Percentiles rank a stretch among this genome's conserved stretches.
These are phyloP conservation scores for Termitomyces sp. DNA, from an alignment of 768 basidiomycete genomes.

Conservation along the genomic window DNA sequence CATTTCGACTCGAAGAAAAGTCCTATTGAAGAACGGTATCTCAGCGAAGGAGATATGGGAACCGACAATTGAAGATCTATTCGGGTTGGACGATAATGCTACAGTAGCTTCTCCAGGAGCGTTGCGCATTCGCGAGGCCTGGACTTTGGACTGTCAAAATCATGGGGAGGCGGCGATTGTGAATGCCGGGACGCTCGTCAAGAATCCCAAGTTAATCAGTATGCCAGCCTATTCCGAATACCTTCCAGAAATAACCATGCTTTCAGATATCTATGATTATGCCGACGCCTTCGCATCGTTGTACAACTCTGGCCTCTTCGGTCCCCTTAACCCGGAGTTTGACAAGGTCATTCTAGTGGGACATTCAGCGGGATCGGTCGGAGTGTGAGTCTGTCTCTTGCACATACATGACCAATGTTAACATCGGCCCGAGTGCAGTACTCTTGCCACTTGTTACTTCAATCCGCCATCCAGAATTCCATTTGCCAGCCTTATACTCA, in stretches of 20 bases:
- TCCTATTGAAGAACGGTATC: not conserved
- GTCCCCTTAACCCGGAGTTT: constrained; percentile 19
- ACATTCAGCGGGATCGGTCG: constrained; percentile 31
- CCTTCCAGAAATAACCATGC: not conserved
- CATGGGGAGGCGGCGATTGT: constrained; percentile 36
- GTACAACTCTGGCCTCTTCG: constrained; percentile 26
- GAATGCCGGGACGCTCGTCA: constrained; percentile 27
- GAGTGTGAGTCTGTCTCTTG: constrained; percentile 21
- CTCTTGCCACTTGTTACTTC: constrained; percentile 18
- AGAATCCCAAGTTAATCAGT: constrained; percentile 22
- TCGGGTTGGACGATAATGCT: constrained; percentile 21
- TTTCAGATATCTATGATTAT: constrained; percentile 29
- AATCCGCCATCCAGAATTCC: constrained; percentile 28
- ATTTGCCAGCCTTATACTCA: constrained; percentile 24
- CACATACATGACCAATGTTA: not conserved
- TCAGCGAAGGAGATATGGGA: constrained; percentile 43
- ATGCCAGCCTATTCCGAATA: not conserved
- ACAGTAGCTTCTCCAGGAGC: not conserved
- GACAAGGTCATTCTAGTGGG: constrained; percentile 29
- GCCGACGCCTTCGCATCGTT: constrained; percentile 28
- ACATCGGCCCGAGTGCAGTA: constrained; percentile 17
- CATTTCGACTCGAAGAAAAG: not conserved
- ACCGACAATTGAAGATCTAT: constrained; percentile 32
- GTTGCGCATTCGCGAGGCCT: constrained; percentile 30
- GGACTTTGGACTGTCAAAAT: constrained; percentile 38